These are phyloP conservation scores for Massarina eburnea DNA, from an alignment of 2,329 filamentous ascomycete genomes.

Conservation along the genomic window DNA sequence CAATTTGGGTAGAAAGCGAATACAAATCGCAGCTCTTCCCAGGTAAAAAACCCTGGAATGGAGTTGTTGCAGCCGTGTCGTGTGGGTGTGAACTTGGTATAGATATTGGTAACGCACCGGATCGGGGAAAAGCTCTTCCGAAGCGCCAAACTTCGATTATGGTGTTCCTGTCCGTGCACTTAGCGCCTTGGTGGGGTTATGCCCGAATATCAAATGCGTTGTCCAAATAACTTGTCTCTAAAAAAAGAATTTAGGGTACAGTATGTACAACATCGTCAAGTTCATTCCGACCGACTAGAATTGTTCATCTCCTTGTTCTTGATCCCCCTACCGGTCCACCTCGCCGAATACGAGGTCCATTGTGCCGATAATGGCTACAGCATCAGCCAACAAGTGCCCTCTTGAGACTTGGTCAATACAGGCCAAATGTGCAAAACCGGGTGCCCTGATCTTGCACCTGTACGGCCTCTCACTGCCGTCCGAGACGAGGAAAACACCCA, in stretches of 20 bases:
- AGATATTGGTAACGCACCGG: too few relatives aligned
- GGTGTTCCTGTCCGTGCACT: too few relatives aligned
- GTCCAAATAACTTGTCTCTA: constrained; percentile 21
- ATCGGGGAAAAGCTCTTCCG: too few relatives aligned
- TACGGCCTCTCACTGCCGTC: constrained; percentile 96
- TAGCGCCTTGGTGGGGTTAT: too few relatives aligned
- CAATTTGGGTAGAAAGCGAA: too few relatives aligned
- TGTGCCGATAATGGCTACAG: constrained; percentile 84
- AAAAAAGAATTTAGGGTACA: constrained; percentile 25
- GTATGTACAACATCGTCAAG: constrained; percentile 26
- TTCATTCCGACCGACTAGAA: background rate
- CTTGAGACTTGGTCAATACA: constrained; percentile 92
- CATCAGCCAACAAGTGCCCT: constrained; percentile 93
- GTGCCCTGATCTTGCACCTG: constrained; percentile 94
- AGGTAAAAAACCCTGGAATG: too few relatives aligned
- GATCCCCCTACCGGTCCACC: constrained; percentile 20
- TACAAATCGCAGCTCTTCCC: too few relatives aligned
- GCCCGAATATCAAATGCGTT: too few relatives aligned
- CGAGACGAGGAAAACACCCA: constrained; percentile 95
- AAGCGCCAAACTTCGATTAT: too few relatives aligned
- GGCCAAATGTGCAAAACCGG: constrained; percentile 91
- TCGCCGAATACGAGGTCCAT: constrained; percentile 45
- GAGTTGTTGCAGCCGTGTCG: too few relatives aligned
- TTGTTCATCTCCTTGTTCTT: background rate
- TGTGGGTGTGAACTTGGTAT: too few relatives aligned